Percentiles rank a stretch among this genome's conserved stretches.
These are phyloP conservation scores for Pseudogymnoascus sp. DNA, from an alignment of 2,329 filamentous ascomycete genomes.

Conservation along the genomic window DNA sequence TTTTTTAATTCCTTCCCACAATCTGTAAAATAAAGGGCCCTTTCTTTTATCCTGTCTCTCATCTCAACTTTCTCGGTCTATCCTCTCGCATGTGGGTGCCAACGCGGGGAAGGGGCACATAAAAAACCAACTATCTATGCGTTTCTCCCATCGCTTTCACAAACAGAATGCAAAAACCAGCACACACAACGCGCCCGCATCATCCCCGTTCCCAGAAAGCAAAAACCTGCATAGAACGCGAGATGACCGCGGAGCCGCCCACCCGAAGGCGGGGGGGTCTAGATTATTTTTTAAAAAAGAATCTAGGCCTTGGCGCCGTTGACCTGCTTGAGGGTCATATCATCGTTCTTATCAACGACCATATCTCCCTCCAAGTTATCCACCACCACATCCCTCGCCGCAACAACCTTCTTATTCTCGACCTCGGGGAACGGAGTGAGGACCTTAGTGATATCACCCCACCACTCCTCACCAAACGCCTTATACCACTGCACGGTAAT, in stretches of 20 bases:
- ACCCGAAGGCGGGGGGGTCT: background rate
- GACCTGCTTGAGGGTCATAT: slow-evolving; percentile 16
- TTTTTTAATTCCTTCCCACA: background rate
- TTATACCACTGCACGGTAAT: slow-evolving; percentile 64
- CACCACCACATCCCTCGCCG: slow-evolving; percentile 24
- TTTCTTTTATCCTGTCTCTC: background rate
- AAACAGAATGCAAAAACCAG: background rate
- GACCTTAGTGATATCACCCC: slow-evolving; percentile 62
- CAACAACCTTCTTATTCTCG: slow-evolving; percentile 44
- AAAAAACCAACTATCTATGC: background rate
- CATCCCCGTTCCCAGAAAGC: background rate
- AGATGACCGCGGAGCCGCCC: background rate
- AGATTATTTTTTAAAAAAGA: background rate
- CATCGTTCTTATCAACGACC: slow-evolving; percentile 24
- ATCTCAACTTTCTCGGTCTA: background rate
- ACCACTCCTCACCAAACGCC: slow-evolving; percentile 58
- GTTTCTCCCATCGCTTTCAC: background rate
- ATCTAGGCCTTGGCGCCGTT: background rate
- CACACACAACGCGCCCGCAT: background rate
- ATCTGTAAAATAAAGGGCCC: background rate
- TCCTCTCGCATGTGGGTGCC: background rate
- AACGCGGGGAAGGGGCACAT: background rate
- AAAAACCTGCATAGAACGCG: background rate
- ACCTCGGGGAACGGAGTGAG: slow-evolving; percentile 60
- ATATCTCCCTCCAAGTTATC: slow-evolving; percentile 16